Evolutionary conservation across 371 early-diverging fungal species (phyloP), one percentile per base, ranked within the genome.

Genomic region (Amoeboaphelidium protococcarum): DNA sequence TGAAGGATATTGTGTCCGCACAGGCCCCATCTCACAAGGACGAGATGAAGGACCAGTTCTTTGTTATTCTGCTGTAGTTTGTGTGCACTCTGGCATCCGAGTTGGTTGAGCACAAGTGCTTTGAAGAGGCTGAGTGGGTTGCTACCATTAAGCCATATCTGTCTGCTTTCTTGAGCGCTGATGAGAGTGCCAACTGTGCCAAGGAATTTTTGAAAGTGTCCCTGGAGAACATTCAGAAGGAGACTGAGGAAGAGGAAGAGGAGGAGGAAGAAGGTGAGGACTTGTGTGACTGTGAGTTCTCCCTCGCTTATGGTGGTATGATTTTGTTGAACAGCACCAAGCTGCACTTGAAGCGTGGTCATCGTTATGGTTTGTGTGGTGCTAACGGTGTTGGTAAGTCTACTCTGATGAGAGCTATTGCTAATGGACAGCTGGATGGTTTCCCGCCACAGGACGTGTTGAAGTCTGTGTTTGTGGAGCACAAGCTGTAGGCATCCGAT

Each of bases 311-410:
- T 44, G 56, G 56, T 54, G 41, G 41, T 41, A 54, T 40, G 50
- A 49, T 56, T 26, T 41, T 59, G 19, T 47, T 59, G 41, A 43
- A 53, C 31, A 50, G 57, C 50, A 45, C 54, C 26, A 40, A 53
- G 13, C 46, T 59, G 25, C 42, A 31, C 25, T 40, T 58, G 21
- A 31, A 25, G 24, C 40, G 49, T 20, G 56, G 54, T 23, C 48
- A 49, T 37, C 48, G 52, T 37, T 56, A 56, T 48, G 59, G 55
- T 22, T 51, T 71, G 31, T 31, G 57, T 13, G 72, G 72, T 20
- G 50, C 49, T 23, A 71, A 67, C 51, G 71, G 68, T 23, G 13
- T 46, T 20, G 71, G 71, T 2, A 68, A 68, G 50, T 54, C 63
- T 23, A 68, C 65, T 13, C 53, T 71, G 22, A 44, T 71, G 24